These are phyloP conservation scores for Colletotrichum caudatum DNA, from an alignment of 2,329 filamentous ascomycete genomes.

Conservation along the genomic window DNA sequence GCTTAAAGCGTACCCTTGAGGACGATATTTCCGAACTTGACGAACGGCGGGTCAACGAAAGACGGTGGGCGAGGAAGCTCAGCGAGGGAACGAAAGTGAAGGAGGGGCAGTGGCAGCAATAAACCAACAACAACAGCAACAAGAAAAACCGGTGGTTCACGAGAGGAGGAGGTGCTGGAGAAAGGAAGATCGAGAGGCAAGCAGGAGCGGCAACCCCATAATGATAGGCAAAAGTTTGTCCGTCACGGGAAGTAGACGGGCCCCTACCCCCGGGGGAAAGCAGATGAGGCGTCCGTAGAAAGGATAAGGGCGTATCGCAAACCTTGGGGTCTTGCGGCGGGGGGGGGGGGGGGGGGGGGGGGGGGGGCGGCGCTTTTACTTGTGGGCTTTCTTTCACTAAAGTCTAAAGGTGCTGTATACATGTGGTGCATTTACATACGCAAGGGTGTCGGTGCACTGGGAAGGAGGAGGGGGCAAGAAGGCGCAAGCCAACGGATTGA, in stretches of 20 bases:
- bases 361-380: neutral
- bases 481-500: neutral
- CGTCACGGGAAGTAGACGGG: neutral
- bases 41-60: neutral
- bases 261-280: neutral
- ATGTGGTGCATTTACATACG: neutral
- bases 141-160: neutral
- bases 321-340: neutral
- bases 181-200: neutral
- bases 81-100: neutral
- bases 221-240: neutral
- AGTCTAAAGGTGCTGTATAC: neutral
- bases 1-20: neutral
- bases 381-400: too few species aligned
- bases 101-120: neutral
- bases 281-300: neutral
- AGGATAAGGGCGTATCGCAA: conserved; percentile 2
- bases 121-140: neutral
- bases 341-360: neutral
- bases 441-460: neutral
- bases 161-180: neutral
- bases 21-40: neutral
- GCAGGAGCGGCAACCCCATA: neutral
- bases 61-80: neutral
- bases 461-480: neutral